phyloP scores from a whole-genome alignment of 495 filamentous ascomycete genomes.

The Talaromyces proteolyticus region DNA sequence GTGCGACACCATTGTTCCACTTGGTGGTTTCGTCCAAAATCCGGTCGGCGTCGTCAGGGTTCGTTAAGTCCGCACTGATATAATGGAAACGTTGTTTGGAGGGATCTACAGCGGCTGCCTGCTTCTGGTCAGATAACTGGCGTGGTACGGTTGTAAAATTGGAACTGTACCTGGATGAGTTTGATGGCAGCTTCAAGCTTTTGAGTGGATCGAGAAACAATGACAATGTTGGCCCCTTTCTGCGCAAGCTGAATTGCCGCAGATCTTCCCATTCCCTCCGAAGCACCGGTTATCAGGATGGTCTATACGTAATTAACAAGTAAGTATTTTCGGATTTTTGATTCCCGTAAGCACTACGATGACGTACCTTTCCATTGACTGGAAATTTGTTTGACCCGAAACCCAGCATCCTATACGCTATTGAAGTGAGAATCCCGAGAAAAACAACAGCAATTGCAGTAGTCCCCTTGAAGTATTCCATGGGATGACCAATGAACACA shows the following conservation, averaged over 20 bases:
- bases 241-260: slow-evolving; percentile 65
- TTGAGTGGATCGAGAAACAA: slow-evolving; percentile 69
- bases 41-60: slow-evolving; percentile 56
- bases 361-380: slow-evolving; percentile 70
- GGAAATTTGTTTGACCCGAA: slow-evolving; percentile 72
- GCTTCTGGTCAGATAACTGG: slow-evolving; percentile 4
- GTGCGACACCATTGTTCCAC: slow-evolving; percentile 74
- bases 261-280: slow-evolving; percentile 82
- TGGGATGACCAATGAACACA: slow-evolving; percentile 25
- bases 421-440: slow-evolving; percentile 38
- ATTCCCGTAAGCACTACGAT: not conserved
- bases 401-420: slow-evolving; percentile 54
- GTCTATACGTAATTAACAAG: slow-evolving; percentile 43
- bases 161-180: slow-evolving; percentile 49
- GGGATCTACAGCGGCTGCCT: slow-evolving; percentile 55
- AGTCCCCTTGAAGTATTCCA: slow-evolving; percentile 18
- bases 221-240: slow-evolving; percentile 82
- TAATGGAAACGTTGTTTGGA: slow-evolving; percentile 71
- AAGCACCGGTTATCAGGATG: slow-evolving; percentile 83
- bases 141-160: not conserved
- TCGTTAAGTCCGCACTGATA: slow-evolving; percentile 78
- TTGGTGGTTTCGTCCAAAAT: slow-evolving; percentile 65
- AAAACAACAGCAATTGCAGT: slow-evolving; percentile 39
- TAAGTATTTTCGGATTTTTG: not conserved
- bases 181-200: slow-evolving; percentile 72